Base-by-base conservation (phyloP, 208 protist genomes). In the Phytomonas serpens region DNA sequence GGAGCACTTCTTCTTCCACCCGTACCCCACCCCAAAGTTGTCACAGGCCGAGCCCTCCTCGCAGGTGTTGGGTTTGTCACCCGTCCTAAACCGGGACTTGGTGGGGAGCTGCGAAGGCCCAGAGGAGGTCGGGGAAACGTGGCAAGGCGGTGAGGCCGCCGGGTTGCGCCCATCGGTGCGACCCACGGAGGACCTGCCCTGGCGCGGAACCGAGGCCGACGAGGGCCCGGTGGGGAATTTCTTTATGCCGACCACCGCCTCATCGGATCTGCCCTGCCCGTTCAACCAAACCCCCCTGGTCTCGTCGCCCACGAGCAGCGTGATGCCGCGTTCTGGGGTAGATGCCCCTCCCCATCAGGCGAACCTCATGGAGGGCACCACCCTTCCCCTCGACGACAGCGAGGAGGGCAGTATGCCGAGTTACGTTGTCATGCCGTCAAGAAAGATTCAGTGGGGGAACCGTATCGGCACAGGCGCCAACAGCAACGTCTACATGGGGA, bases 401-500 rank as follows among this genome's bases (percentile, higher is more conserved):
- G 9, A 31, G 9, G 61, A 51, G 68, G 57, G 30, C 64, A 36
- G 33, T 63, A 63, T 31, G 30, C 42, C 67, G 27, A 81, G 66
- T 16, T 86, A 86, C 64, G 73, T 71, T 10, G 77, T 86, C 33
- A 64, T 89, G 38, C 84, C 84, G 34, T 69, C 71, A 52, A 74
- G 80, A 4, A 73, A 87, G 66, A 67, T 87, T 52, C 84, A 90
- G 69, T 89, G 85, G 82, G 88, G 85, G 30, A 72, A 65, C 36
- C 76, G 74, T 37, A 85, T 93, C 71, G 88, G 85, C 32, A 67
- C 68, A 14, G 88, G 88, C 27, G 79, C 82, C 32, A 86, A 77
- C 64, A 81, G 86, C 9, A 79, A 84, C 16, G 88, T 93, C 61
- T 91, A 86, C 77, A 76, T 79, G 37, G 85, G 86, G 36, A 93